Base-by-base conservation (phyloP, 306 rosid genomes). In the Ormosia emarginata region DNA sequence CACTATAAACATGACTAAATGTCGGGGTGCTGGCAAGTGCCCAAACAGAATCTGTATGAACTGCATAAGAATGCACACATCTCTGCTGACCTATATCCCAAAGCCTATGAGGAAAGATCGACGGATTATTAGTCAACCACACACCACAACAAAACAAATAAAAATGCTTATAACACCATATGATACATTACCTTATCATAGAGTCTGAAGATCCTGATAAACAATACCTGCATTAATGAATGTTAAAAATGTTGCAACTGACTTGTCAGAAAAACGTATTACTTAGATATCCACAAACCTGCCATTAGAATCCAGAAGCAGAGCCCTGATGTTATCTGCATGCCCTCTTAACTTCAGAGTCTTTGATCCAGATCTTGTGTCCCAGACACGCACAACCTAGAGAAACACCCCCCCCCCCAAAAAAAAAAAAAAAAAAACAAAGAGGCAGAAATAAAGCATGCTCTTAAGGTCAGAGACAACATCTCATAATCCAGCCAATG, bases 41-140 rank as follows among this genome's bases (percentile, higher is more conserved):
- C 99, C 99, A 96, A 71, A 96, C 99, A 87, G 99, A 96, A 87
- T 96, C 99, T 40, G 98, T 93, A 88, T 96, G 99, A 81, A 96
- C 99, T 36, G 98, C 99, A 88, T 96, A 96, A 57, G 99, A 89
- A 90, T 96, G 99, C 83, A 96, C 81, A 77, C 99, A 96, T 78
- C 99, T 90, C 81, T 96, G 99, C 90, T 93, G 98, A 81, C 98
- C 97, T 85, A 96, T 93, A 92, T 96, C 99, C 99, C 99, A 96
- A 39, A 96, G 93, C 85, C 99, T 96, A 74, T 55, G 66, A 84
- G 84, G 82, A 79, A 70, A 86, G 32, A 83, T 64, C 77, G 75
- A 49, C 59, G 71, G 33, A 66, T 71, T 62, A 78, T 58, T 40
- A 49, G 68, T 85, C 67, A 78, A 81, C 77, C 40, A 40, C 49